Evolutionary conservation across 495 filamentous ascomycete genomes (phyloP), one percentile per base, ranked within the genome.

Genomic region (Penicillium coprophilum): DNA sequence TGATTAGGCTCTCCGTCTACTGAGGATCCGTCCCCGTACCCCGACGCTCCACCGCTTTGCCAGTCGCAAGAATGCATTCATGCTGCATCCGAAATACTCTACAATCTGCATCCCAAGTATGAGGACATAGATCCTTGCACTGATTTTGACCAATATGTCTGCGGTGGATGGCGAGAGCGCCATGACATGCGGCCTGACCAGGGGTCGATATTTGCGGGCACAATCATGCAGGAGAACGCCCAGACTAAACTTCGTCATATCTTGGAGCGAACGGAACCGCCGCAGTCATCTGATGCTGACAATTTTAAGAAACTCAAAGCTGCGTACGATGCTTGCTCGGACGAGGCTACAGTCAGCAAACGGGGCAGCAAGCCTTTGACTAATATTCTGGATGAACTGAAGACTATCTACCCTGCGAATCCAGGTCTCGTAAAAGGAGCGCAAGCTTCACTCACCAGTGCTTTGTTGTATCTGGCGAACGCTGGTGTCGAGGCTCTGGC

Each of bases 141-240:
- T 40, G 63, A 88, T 48, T 90, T 90, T 55, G 86, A 90, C 51
- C 74, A 84, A 57, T 80, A 83, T 60, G 84, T 87, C 34, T 91
- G 87, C 62, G 85, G 82, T 49, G 87, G 87, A 17, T 89, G 85
- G 80, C 70, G 75, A 41, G 75, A 82, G 24, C 80, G 77, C 30
- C 82, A 88, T 71, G 86, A 88, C 61, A 81, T 90, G 56, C 81
- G 85, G 4, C 70, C 85, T 19, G 86, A 89, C 64, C 84, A 85
- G 58, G 80, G 83, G 15, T 77, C 79, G 40, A 77, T 81, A 21
- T 85, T 83, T 52, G 78, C 81, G 8, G 79, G 78, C 24, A 85
- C 82, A 3, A 73, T 80, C 20, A 86, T 87, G 79, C 68, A 64
- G 20, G 82, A 87, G 62, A 79, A 81, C 44, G 80, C 80, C 10